A percentile compares a stretch with the other conserved stretches of the same genome.
These are phyloP conservation scores for Xylaria cubensis DNA, from an alignment of 495 filamentous ascomycete species.

Conservation along the genomic window DNA sequence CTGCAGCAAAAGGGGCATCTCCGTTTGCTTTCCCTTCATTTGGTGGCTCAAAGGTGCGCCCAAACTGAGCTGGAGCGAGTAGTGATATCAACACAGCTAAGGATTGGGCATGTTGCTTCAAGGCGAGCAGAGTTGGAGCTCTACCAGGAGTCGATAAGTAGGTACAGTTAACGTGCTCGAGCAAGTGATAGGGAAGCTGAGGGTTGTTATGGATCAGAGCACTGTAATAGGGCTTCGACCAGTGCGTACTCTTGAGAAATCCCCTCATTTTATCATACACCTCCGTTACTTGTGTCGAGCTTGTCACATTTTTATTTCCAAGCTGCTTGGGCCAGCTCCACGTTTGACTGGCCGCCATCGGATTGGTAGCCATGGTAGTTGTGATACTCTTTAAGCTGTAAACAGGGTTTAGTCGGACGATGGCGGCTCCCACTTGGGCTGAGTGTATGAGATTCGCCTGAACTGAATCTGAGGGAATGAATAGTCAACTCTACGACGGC, in stretches of 20 bases:
- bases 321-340: background rate
- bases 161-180: slow-evolving; percentile 56
- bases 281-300: slow-evolving; percentile 23
- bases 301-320: background rate
- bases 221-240: slow-evolving; percentile 42
- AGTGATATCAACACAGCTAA: slow-evolving; percentile 56
- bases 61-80: slow-evolving; percentile 44
- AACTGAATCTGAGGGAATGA: background rate
- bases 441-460: background rate
- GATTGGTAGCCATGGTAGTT: slow-evolving; percentile 6
- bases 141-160: slow-evolving; percentile 55
- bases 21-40: background rate
- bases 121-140: slow-evolving; percentile 55
- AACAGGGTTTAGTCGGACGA: background rate
- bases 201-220: slow-evolving; percentile 39
- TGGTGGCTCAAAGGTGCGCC: slow-evolving; percentile 13
- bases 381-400: slow-evolving; percentile 1
- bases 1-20: slow-evolving; percentile 30
- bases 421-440: background rate
- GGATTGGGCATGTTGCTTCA: slow-evolving; percentile 64
- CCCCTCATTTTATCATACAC: slow-evolving; percentile 37
- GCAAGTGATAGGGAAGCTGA: slow-evolving; percentile 33
- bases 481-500: slow-evolving; percentile 10
- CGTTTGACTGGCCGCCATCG: background rate
- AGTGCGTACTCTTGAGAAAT: slow-evolving; percentile 35